phyloP scores from a whole-genome alignment of 805 yeast species.

The Wickerhamiella parazyma region DNA sequence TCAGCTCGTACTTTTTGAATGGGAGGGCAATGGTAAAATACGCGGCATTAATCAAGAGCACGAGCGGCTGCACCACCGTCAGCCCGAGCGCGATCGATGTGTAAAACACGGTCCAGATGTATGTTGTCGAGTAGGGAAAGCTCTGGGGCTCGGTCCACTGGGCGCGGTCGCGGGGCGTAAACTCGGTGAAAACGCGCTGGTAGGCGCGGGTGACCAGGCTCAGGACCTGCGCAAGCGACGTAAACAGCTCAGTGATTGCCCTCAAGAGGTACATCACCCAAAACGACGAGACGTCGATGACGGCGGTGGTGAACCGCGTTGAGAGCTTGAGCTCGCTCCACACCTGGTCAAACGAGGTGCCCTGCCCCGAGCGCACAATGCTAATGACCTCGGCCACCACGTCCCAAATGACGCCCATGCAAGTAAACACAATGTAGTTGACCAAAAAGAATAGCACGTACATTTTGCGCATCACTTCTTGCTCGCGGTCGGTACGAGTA shows the following conservation, averaged over 20 bases:
- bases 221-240: slow-evolving; percentile 24
- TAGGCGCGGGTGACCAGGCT: slow-evolving; percentile 19
- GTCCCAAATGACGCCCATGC: slow-evolving; percentile 30
- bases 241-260: slow-evolving; percentile 22
- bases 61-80: slow-evolving; percentile 28
- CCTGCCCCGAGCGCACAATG: slow-evolving; percentile 8
- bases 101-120: slow-evolving; percentile 25
- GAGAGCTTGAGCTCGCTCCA: slow-evolving; percentile 22
- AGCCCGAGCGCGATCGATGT: slow-evolving; percentile 27
- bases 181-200: slow-evolving; percentile 18
- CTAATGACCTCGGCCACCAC: slow-evolving; percentile 23
- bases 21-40: slow-evolving; percentile 24
- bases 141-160: slow-evolving; percentile 25
- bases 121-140: slow-evolving; percentile 25
- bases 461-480: slow-evolving; percentile 27
- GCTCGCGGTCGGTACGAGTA: slow-evolving; percentile 28
- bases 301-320: slow-evolving; percentile 25
- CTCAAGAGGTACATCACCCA: slow-evolving; percentile 30
- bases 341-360: slow-evolving; percentile 19
- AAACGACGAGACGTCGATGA: slow-evolving; percentile 28
- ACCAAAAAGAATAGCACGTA: slow-evolving; percentile 29
- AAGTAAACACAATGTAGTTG: slow-evolving; percentile 27
- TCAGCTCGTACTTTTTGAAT: slow-evolving; percentile 25
- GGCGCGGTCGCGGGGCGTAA: slow-evolving; percentile 26
- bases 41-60: slow-evolving; percentile 23